These are phyloP conservation scores for Diaporthe sp. DNA, from an alignment of 2,329 filamentous ascomycete species.

Conservation along the genomic window DNA sequence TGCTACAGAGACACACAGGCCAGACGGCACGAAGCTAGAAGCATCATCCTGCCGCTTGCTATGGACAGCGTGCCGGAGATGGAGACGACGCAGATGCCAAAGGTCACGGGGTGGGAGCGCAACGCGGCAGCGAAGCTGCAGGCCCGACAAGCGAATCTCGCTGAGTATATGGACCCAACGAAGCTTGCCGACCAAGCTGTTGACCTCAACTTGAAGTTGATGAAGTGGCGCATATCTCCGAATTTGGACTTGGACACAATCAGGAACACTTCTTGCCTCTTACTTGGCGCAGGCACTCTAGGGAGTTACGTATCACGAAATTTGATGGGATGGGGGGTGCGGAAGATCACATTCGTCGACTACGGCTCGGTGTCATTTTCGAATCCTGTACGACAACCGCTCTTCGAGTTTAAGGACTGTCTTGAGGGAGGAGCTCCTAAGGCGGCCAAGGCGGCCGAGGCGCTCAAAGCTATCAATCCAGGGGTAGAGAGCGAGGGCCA, in stretches of 20 bases:
- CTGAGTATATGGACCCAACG: slow-evolving; percentile 92
- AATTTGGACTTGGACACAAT: slow-evolving; percentile 89
- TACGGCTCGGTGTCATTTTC: slow-evolving; percentile 95
- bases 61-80: slow-evolving; percentile 64
- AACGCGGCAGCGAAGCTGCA: slow-evolving; percentile 83
- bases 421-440: slow-evolving; percentile 87
- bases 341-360: slow-evolving; percentile 96
- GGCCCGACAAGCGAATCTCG: slow-evolving; percentile 84
- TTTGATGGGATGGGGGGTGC: slow-evolving; percentile 94
- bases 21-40: slow-evolving; percentile 83
- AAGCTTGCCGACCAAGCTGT: slow-evolving; percentile 93
- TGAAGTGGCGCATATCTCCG: slow-evolving; percentile 98
- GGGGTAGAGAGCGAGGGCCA: slow-evolving; percentile 87
- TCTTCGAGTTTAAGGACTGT: slow-evolving; percentile 93
- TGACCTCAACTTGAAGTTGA: slow-evolving; percentile 95
- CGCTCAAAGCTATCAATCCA: slow-evolving; percentile 88
- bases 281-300: slow-evolving; percentile 92
- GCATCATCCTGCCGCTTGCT: slow-evolving; percentile 79
- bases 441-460: slow-evolving; percentile 83
- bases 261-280: slow-evolving; percentile 89
- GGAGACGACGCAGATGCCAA: slow-evolving; percentile 75
- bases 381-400: slow-evolving; percentile 93
- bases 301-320: slow-evolving; percentile 95
- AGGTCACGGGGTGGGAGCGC: slow-evolving; percentile 95
- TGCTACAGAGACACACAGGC: slow-evolving; percentile 90